Conservation (phyloP, 345 rosid genomes). For the Syzygium oleosum region DNA sequence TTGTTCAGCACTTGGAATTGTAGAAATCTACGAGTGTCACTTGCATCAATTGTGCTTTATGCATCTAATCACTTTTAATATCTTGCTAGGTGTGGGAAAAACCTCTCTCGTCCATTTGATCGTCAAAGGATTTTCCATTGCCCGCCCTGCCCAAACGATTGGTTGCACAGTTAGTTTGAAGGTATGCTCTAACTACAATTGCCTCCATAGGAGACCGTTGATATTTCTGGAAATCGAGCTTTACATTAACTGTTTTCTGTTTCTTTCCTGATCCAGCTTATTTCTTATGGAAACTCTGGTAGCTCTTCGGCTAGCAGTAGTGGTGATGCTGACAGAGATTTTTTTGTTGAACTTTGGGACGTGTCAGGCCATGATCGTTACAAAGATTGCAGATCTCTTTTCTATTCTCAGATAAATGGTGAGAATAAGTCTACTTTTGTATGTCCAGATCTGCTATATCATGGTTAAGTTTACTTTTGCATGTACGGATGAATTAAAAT, state of each 20-base stretch:
- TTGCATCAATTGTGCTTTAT: background rate
- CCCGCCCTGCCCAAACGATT: slow-evolving; percentile 84
- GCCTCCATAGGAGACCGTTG: background rate
- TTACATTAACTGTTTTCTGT: background rate
- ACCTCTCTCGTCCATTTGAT: slow-evolving; percentile 87
- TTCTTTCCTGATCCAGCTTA: slow-evolving; percentile 35
- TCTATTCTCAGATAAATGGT: slow-evolving; percentile 96
- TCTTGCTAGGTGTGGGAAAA: slow-evolving; percentile 81
- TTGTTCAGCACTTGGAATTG: background rate
- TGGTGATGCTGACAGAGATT: slow-evolving; percentile 92
- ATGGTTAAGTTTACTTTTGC: background rate
- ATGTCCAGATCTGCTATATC: background rate
- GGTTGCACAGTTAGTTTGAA: slow-evolving; percentile 96
- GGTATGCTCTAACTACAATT: slow-evolving; percentile 28
- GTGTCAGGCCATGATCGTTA: slow-evolving; percentile 97
- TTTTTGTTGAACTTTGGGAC: slow-evolving; percentile 99
- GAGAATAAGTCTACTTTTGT: slow-evolving; percentile 1
- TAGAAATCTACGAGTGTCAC: background rate
- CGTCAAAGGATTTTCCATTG: slow-evolving; percentile 57
- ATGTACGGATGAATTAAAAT: background rate
- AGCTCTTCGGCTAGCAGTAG: slow-evolving; percentile 90
- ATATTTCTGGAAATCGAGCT: background rate
- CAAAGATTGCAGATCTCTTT: slow-evolving; percentile 90
- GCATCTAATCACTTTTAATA: background rate
- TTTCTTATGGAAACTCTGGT: slow-evolving; percentile 62